Evolutionary conservation across 1,139 yeast genomes (phyloP), one percentile per base, ranked within the genome.

Genomic region (Protomyces inouyei): DNA sequence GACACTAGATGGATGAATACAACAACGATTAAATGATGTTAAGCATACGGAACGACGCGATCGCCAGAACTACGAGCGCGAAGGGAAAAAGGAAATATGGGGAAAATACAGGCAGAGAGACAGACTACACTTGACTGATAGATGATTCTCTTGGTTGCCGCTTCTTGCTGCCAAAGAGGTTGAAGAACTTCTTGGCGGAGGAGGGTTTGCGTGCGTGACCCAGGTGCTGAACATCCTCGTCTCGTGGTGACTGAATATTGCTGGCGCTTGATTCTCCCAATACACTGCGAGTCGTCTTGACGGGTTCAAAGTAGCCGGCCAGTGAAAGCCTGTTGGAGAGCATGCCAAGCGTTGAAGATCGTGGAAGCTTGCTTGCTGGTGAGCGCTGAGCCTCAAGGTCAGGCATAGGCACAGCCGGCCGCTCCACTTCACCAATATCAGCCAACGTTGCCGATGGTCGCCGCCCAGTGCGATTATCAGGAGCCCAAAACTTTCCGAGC

Each of bases 1-100:
- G 40, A 60, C 67, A 21, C 69, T 72, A 18, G 57, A 55, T 12
- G 32, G 32, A 6, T 28, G 32, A 28, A 18, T 43, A 43, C 48
- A 43, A 18, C 10, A 9, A 21, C 48, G 18, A 43, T 43, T 43
- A 43, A 43, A 43, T 43, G 21, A 18, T n/a, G 3, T 18, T n/a
- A 43, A 43, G 48, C 23, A n/a, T n/a, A 18, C 48, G 48, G 12
- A 16, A 43, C 21, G 32, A 28, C 32, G 32, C 32, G 25, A 18
- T 43, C 48, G 48, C 48, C 48, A 43, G 25, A 43, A 18, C 48
- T 16, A 38, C n/a, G 25, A 43, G 18, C 21, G 48, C 43, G 43
- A 12, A 14, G 43, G 9, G 43, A 37, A 12, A 3, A n/a, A 9
- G 4, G 14, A 37, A 37, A 37, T 5, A 37, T 3, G 43, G 16